A percentile compares a stretch with the other conserved stretches of the same genome.
Conservation (phyloP, 1,139 yeast genomes). For the Kodamaea sp. region DNA sequence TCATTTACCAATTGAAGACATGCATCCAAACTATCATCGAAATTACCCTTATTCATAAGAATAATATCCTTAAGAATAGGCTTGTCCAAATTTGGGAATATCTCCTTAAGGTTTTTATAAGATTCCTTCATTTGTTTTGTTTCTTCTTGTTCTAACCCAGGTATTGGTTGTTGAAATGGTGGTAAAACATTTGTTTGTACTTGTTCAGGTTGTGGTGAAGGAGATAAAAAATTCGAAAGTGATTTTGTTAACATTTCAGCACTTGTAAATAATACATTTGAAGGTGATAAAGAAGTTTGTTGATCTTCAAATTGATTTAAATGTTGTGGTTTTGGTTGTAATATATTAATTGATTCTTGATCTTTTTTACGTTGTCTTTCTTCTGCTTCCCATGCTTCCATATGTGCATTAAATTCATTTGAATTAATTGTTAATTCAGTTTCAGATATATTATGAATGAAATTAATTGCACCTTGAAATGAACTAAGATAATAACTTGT, state of each 20-base stretch:
- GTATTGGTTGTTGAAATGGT: slow-evolving; percentile 6
- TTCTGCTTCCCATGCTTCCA: slow-evolving; percentile 51
- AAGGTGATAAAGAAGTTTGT: slow-evolving; percentile 38
- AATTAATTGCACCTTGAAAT: slow-evolving; percentile 79
- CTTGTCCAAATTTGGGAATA: slow-evolving; percentile 74
- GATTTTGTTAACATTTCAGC: slow-evolving; percentile 54
- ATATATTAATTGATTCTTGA: slow-evolving; percentile 6
- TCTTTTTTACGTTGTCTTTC: slow-evolving; percentile 17
- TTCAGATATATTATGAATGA: slow-evolving; percentile 58
- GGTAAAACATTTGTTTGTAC: slow-evolving; percentile 6
- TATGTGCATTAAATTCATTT: slow-evolving; percentile 51
- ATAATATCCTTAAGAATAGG: slow-evolving; percentile 70
- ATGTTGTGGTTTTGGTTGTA: slow-evolving; percentile 10
- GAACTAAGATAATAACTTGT: slow-evolving; percentile 84
- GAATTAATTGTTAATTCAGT: slow-evolving; percentile 59
- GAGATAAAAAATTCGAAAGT: slow-evolving; percentile 41
- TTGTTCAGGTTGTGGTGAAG: slow-evolving; percentile 29
- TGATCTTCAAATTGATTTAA: slow-evolving; percentile 12
- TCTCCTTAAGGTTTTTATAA: slow-evolving; percentile 50
- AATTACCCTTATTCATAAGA: slow-evolving; percentile 59
- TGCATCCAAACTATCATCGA: slow-evolving; percentile 76
- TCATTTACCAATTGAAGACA: slow-evolving; percentile 34
- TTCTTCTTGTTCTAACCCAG: slow-evolving; percentile 2
- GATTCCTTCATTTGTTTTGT: slow-evolving; percentile 19
- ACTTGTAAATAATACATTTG: slow-evolving; percentile 48